Evolutionary conservation across 1,284 basidiomycete genomes (phyloP), one percentile per base, ranked within the genome.

Genomic region (Mycena sp.): DNA sequence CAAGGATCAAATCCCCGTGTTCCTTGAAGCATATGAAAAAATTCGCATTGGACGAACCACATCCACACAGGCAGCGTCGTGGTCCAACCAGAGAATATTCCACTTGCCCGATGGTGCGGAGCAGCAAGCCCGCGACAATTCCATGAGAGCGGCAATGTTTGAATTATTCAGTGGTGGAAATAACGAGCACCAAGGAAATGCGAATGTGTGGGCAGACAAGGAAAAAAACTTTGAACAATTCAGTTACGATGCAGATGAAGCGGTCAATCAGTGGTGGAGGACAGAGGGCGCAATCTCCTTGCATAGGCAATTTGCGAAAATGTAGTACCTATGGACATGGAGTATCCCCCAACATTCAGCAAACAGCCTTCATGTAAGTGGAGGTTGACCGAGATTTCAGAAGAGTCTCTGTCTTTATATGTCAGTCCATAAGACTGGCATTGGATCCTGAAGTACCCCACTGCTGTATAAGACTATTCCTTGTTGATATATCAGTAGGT

Each of bases 181-280:
- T 1, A 68, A 71, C 9, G 69, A 66, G 45, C 7, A 28, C n/a
- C 23, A 19, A 11, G 81, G 79, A 0, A 83, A 81, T 67, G 73
- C 77, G 59, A 86, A 85, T 58, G 78, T 82, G 66, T 85, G 85
- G 83, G 83, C 83, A 4, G 84, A 87, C 69, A 76, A 74, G 62
- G 72, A 63, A 56, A 85, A 85, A 75, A 85, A 74, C 25, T 19
- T 7, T 14, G 19, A 17, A 6, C 35, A 43, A 44, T 57, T 52
- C 29, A 28, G 38, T 19, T 45, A 58, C 35, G 56, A 53, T 54
- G 56, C 48, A 21, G 54, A 35, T 17, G 45, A 28, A 14, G 48
- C 7, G 17, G 46, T 23, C 1, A n/a, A 38, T 4, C 21, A 29
- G 10, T 58, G 56, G 46, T 55, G 53, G 32, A 35, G 32, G 14